phyloP scores from a whole-genome alignment of 495 filamentous ascomycete genomes.

The Penicillium crystallinum region DNA sequence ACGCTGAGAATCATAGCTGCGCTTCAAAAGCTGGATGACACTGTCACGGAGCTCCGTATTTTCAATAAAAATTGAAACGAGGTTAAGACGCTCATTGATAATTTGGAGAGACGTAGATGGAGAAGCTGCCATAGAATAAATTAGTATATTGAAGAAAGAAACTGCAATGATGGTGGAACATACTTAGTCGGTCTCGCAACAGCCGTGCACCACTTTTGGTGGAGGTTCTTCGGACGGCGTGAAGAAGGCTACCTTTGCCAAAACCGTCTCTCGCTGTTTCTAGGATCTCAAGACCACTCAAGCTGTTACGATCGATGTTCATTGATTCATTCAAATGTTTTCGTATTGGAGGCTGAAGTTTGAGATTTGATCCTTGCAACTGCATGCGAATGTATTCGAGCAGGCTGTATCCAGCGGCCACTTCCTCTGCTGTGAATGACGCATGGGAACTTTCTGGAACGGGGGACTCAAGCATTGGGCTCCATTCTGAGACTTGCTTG shows the following conservation, averaged over 20 bases:
- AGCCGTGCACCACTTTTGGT: slow-evolving; percentile 87
- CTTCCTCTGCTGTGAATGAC: slow-evolving; percentile 44
- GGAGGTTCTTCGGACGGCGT: slow-evolving; percentile 80
- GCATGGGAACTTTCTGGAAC: slow-evolving; percentile 32
- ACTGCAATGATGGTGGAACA: slow-evolving; percentile 6
- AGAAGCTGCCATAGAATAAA: slow-evolving; percentile 43
- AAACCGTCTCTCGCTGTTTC: slow-evolving; percentile 70
- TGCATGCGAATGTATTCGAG: slow-evolving; percentile 77
- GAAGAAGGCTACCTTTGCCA: slow-evolving; percentile 77
- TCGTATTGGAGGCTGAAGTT: slow-evolving; percentile 75
- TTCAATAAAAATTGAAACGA: slow-evolving; percentile 68
- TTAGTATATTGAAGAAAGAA: slow-evolving; percentile 6
- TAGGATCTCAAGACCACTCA: slow-evolving; percentile 85
- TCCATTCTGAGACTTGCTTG: slow-evolving; percentile 59
- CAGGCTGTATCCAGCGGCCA: slow-evolving; percentile 64
- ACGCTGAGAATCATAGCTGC: slow-evolving; percentile 79
- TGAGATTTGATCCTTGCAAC: slow-evolving; percentile 73
- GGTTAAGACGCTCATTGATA: slow-evolving; percentile 76
- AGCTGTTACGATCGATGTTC: slow-evolving; percentile 84
- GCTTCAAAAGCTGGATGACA: slow-evolving; percentile 60
- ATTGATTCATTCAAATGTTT: slow-evolving; percentile 70
- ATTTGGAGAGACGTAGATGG: slow-evolving; percentile 77
- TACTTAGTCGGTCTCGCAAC: slow-evolving; percentile 77
- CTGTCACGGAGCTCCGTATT: slow-evolving; percentile 60
- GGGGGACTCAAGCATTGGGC: slow-evolving; percentile 67